Conservation (phyloP, 2,329 filamentous ascomycete genomes). For the Colletotrichum aenigma region DNA sequence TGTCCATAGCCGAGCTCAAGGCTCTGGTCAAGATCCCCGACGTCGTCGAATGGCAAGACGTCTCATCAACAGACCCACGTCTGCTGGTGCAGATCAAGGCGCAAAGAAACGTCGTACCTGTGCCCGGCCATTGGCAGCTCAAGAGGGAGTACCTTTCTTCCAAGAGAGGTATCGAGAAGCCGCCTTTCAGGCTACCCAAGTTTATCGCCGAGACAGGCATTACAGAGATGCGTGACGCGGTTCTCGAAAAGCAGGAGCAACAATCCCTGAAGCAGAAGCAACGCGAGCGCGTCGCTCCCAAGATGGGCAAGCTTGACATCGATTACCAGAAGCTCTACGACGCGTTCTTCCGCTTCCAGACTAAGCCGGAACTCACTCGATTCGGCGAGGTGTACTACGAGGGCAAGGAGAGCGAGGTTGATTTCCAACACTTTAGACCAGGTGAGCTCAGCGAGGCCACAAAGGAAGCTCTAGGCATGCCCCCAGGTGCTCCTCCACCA, state of each 20-base stretch:
- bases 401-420: conserved; percentile 97
- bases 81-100: conserved; percentile 94
- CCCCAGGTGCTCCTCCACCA: conserved; percentile 88
- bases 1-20: conserved; percentile 95
- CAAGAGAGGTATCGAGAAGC: conserved; percentile 95
- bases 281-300: conserved; percentile 89
- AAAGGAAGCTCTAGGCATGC: conserved; percentile 92
- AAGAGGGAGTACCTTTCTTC: conserved; percentile 98
- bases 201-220: conserved; percentile 99
- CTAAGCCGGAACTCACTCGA: conserved; percentile 89
- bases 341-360: conserved; percentile 97
- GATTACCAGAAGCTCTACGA: conserved; percentile 99
- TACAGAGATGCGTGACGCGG: conserved; percentile 95
- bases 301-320: conserved; percentile 97
- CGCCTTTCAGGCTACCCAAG: conserved; percentile 88
- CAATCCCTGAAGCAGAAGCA: conserved; percentile 94
- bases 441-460: conserved; percentile 89
- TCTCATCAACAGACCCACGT: conserved; percentile 85
- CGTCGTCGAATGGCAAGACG: conserved; percentile 97
- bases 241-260: conserved; percentile 93
- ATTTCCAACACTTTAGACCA: conserved; percentile 86
- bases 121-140: conserved; percentile 91
- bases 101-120: conserved; percentile 92
- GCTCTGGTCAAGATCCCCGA: conserved; percentile 89
- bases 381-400: conserved; percentile 99